These are phyloP conservation scores for Mycena kentingensis DNA, from an alignment of 768 basidiomycete species.

Conservation along the genomic window DNA sequence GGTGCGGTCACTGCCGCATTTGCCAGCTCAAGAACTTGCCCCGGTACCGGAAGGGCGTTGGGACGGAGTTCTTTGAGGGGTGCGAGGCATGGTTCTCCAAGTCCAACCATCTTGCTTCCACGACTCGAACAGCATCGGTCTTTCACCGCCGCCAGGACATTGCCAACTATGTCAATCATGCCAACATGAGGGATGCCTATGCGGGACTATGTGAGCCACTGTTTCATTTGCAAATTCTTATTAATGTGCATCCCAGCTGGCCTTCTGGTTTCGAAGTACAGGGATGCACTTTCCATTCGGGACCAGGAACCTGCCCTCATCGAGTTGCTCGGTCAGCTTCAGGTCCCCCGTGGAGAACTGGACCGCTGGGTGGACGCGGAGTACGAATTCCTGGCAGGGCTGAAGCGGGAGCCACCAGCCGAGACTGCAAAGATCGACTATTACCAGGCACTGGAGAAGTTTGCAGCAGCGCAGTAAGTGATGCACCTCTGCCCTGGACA, in stretches of 20 bases:
- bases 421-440: conserved; percentile 1
- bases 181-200: background rate
- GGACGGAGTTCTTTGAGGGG: background rate
- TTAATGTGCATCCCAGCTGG: background rate
- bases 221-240: background rate
- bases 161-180: background rate
- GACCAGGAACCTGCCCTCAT: background rate
- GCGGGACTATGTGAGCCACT: background rate
- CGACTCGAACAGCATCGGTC: background rate
- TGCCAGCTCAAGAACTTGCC: conserved; percentile 12
- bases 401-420: conserved; percentile 2
- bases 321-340: background rate
- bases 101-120: background rate
- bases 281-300: background rate
- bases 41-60: background rate
- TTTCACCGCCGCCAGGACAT: background rate
- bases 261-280: background rate
- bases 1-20: conserved; percentile 2
- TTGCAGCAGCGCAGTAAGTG: background rate
- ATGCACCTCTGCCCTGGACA: background rate
- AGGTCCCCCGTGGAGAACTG: background rate
- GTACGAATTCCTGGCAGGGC: background rate
- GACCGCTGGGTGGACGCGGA: background rate
- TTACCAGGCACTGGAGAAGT: background rate
- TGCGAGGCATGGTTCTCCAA: background rate